Base-by-base conservation (phyloP, 2,329 filamentous ascomycete genomes). In the Raffaelea arxii region DNA sequence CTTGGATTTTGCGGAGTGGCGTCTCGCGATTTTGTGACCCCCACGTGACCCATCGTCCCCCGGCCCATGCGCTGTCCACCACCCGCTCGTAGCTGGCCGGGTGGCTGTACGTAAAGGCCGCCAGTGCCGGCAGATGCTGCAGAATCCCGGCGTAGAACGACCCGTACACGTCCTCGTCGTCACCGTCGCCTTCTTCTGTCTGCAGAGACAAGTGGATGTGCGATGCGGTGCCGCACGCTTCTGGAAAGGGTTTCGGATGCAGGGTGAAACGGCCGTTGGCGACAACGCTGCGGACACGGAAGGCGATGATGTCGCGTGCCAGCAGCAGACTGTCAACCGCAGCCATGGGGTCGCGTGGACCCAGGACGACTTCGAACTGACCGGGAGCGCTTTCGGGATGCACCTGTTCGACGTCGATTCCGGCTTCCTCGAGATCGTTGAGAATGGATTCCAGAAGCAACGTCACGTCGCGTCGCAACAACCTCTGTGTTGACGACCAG, bases 1-100 rank as follows among this genome's bases (percentile, higher is more conserved):
- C 66, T 3, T 68, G 66, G 41, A 88, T 74, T 59, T 83, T 81
- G 12, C 86, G 75, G 10, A 94, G 67, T 1, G 86, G 82, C 4
- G 78, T 71, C 65, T 91, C 85, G 18, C 84, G 78, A 61, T 92
- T 92, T 63, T 92, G 81, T 4, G 79, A 84, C 12, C 87, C 87
- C 86, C 86, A 94, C 0, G 82, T 68, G 0, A 90, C 75, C 80
- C 82, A 90, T 7, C 80, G 76, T 0, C 85, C 85, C n/a, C 85
- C 85, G 0, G 84, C 76, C 86, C 86, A 92, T 49, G 68, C 69
- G n/a, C 85, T 75, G 45, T 88, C 80, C 2, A 66, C 63, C 11
- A 86, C 71, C 4, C 86, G 75, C 30, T 76, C 75, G 61, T 92
- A 92, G 60, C 81, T 86, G 1, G 71, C 70, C 2, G 75, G 69